Evolutionary conservation across 2,329 filamentous ascomycete genomes (phyloP).

Genomic region (Aureobasidium melanogenum): DNA sequence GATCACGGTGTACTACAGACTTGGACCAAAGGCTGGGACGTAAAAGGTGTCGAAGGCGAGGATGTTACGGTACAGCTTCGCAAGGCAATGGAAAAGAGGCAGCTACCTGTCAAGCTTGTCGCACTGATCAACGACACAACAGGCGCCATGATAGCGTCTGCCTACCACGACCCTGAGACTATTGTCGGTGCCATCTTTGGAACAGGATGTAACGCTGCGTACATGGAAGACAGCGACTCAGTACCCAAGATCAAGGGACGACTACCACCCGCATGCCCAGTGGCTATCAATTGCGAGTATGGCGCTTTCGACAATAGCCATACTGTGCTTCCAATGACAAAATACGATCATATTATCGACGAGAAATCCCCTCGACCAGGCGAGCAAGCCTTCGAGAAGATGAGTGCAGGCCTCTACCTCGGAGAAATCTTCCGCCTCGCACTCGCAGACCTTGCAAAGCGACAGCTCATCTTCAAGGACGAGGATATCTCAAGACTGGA

Average conservation of each 20-base stretch:
- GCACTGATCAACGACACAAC: constrained; percentile 92
- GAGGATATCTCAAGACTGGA: constrained; percentile 70
- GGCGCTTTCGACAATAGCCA: constrained; percentile 96
- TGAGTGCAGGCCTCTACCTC: constrained; percentile 90
- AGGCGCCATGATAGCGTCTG: constrained; percentile 80
- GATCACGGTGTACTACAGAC: constrained; percentile 87
- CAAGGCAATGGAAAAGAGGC: constrained; percentile 65
- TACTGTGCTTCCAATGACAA: constrained; percentile 74
- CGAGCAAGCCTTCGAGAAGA: constrained; percentile 95
- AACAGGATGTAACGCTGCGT: constrained; percentile 88
- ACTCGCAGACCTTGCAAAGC: constrained; percentile 73
- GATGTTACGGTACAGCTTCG: constrained; percentile 89
- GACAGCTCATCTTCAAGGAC: constrained; percentile 64
- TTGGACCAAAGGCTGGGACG: constrained; percentile 98
- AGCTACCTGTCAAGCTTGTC: constrained; percentile 75
- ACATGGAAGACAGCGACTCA: constrained; percentile 76
- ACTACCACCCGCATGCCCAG: constrained; percentile 66
- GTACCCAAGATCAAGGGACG: constrained; percentile 79
- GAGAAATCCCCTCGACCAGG: constrained; percentile 84
- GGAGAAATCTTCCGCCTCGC: constrained; percentile 91
- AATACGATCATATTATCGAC: constrained; percentile 82
- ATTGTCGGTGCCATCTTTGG: constrained; percentile 90
- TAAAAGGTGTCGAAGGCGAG: constrained; percentile 79
- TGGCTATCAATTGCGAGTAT: constrained; percentile 98
- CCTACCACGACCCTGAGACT: constrained; percentile 77